These are phyloP conservation scores for Gamarada debralockiae DNA, from an alignment of 495 filamentous ascomycete species.

Conservation along the genomic window DNA sequence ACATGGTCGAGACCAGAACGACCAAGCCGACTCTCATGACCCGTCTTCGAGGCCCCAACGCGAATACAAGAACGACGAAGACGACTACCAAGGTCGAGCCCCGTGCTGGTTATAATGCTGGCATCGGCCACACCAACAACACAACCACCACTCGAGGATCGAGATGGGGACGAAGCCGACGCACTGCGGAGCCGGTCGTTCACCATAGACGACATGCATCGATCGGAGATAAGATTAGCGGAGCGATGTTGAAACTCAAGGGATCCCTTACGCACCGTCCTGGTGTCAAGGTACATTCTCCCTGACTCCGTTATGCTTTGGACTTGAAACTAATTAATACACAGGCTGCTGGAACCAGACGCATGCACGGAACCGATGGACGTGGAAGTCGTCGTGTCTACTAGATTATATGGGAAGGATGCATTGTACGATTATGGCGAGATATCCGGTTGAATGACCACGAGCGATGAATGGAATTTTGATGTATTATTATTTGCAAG, in stretches of 20 bases:
- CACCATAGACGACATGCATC: conserved; percentile 54
- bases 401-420: conserved; percentile 7
- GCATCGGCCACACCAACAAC: not conserved
- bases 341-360: conserved; percentile 67
- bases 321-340: conserved; percentile 50
- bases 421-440: not conserved
- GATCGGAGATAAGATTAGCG: conserved; percentile 66
- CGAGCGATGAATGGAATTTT: not conserved
- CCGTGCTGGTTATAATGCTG: not conserved
- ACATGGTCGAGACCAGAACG: conserved; percentile 17
- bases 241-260: conserved; percentile 62
- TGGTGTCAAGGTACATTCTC: conserved; percentile 63
- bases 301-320: conserved; percentile 55
- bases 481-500: conserved; percentile 9
- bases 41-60: conserved; percentile 24
- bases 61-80: conserved; percentile 31
- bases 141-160: conserved; percentile 6
- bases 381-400: conserved; percentile 37
- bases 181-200: conserved; percentile 27
- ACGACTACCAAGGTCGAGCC: conserved; percentile 36
- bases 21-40: conserved; percentile 26
- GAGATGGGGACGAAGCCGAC: conserved; percentile 16
- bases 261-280: conserved; percentile 58
- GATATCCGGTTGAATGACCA: conserved; percentile 6
- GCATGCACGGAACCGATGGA: conserved; percentile 72